Evolutionary conservation across 345 rosid genomes (phyloP).

Genomic region (Lepidium africanum): DNA sequence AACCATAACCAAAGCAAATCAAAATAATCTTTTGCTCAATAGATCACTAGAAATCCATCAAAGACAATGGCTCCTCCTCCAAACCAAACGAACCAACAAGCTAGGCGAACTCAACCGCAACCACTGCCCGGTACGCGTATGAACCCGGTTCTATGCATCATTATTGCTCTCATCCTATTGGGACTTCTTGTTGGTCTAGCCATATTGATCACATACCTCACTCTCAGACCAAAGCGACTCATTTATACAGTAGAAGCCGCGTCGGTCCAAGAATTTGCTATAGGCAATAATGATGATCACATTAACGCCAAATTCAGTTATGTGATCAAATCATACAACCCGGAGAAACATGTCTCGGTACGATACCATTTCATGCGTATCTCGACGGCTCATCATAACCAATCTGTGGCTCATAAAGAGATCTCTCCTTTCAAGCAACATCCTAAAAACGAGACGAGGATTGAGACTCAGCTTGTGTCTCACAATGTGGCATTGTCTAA

Average conservation of each 20-base stretch:
- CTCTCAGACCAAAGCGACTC: conserved; percentile 52
- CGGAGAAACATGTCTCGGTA: conserved; percentile 48
- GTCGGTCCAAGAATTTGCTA: conserved; percentile 40
- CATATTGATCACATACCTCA: conserved; percentile 63
- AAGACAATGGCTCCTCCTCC: conserved; percentile 25
- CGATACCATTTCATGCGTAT: conserved; percentile 54
- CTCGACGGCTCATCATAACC: conserved; percentile 45
- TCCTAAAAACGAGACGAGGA: conserved; percentile 46
- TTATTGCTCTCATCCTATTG: conserved; percentile 22
- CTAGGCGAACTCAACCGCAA: conserved; percentile 23
- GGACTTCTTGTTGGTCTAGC: conserved; percentile 41
- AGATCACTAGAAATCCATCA: neutral
- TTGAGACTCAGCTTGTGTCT: conserved; percentile 45
- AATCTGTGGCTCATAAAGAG: conserved; percentile 43
- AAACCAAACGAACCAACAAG: conserved; percentile 9
- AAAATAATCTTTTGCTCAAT: conserved; percentile 2
- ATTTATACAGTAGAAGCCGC: conserved; percentile 49
- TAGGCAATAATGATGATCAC: conserved; percentile 41
- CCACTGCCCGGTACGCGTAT: conserved; percentile 12
- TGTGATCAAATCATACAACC: conserved; percentile 50
- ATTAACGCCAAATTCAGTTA: conserved; percentile 55
- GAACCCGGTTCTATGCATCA: conserved; percentile 25
- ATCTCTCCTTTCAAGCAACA: conserved; percentile 57
- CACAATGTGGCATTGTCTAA: conserved; percentile 37
- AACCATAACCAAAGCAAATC: conserved; percentile 15